A percentile compares a stretch with the other conserved stretches of the same genome.
phyloP scores from a whole-genome alignment of 108 stramenopile species.

The Fragilariopsis cylindrus region DNA sequence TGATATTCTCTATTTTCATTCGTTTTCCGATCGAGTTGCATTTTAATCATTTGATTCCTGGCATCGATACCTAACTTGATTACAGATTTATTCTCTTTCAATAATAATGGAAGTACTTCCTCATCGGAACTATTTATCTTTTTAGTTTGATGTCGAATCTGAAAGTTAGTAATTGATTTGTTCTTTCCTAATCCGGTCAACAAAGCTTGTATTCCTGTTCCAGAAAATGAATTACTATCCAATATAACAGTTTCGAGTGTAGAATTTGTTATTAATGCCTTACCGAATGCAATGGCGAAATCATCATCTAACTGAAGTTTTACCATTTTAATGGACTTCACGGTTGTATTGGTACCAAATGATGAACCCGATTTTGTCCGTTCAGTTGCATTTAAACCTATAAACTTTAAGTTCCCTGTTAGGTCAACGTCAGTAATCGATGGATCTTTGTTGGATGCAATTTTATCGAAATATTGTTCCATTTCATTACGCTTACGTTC shows the following conservation, averaged over 20 bases:
- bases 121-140: constrained; percentile 35
- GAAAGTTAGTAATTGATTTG: constrained; percentile 33
- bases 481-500: constrained; percentile 49
- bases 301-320: constrained; percentile 42
- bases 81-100: constrained; percentile 31
- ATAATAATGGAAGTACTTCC: constrained; percentile 23
- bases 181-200: constrained; percentile 35
- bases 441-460: constrained; percentile 39
- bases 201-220: constrained; percentile 37
- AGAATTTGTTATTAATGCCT: constrained; percentile 19
- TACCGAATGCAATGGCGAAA: constrained; percentile 32
- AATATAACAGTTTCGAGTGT: constrained; percentile 37
- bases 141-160: constrained; percentile 50
- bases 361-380: constrained; percentile 35
- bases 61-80: constrained; percentile 48
- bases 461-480: constrained; percentile 47
- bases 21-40: constrained; percentile 34
- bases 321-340: constrained; percentile 30
- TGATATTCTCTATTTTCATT: constrained; percentile 39
- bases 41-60: constrained; percentile 31
- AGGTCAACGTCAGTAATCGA: constrained; percentile 39
- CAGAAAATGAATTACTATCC: constrained; percentile 42
- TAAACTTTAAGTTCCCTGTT: constrained; percentile 39
- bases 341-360: constrained; percentile 39
- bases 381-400: constrained; percentile 35